A percentile compares a stretch with the other conserved stretches of the same genome.
These are phyloP conservation scores for Crucihimalaya himalaica DNA, from an alignment of 345 rosid genomes.

Conservation along the genomic window DNA sequence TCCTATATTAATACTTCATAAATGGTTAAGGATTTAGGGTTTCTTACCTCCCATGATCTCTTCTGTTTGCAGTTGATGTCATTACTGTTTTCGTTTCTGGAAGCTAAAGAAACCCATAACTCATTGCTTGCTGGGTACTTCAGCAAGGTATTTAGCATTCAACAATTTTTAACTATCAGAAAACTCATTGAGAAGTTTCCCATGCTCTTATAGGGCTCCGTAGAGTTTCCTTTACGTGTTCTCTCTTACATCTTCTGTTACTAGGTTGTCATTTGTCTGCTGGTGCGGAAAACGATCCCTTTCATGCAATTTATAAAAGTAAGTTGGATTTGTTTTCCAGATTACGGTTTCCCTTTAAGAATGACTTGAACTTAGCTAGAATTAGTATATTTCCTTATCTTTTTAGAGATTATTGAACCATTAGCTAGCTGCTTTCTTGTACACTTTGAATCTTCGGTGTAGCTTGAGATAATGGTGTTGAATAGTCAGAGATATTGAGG, in stretches of 20 bases:
- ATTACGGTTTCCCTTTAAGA: not conserved
- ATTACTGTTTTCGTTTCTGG: conserved; percentile 82
- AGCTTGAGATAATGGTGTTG: conserved; percentile 7
- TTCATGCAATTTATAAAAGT: conserved; percentile 79
- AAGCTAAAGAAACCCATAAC: conserved; percentile 61
- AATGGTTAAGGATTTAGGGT: not conserved
- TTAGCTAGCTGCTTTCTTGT: conserved; percentile 24
- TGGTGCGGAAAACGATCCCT: conserved; percentile 82
- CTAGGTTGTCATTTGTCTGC: conserved; percentile 82
- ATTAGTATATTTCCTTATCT: not conserved
- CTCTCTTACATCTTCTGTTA: conserved; percentile 25
- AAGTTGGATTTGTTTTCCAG: conserved; percentile 38
- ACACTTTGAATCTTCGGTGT: conserved; percentile 17
- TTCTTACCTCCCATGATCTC: conserved; percentile 31
- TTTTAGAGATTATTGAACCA: conserved; percentile 4
- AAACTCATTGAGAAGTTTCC: conserved; percentile 3
- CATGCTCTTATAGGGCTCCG: conserved; percentile 7
- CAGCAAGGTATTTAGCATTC: conserved; percentile 68
- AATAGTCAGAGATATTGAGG: conserved; percentile 8
- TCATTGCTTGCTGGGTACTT: conserved; percentile 84
- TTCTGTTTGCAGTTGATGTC: conserved; percentile 70
- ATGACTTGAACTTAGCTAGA: conserved; percentile 17
- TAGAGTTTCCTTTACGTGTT: not conserved
- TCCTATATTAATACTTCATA: conserved; percentile 7
- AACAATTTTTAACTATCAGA: conserved; percentile 18